phyloP scores from a whole-genome alignment of 1,284 basidiomycete genomes.

The Ganoderma lingzhi region DNA sequence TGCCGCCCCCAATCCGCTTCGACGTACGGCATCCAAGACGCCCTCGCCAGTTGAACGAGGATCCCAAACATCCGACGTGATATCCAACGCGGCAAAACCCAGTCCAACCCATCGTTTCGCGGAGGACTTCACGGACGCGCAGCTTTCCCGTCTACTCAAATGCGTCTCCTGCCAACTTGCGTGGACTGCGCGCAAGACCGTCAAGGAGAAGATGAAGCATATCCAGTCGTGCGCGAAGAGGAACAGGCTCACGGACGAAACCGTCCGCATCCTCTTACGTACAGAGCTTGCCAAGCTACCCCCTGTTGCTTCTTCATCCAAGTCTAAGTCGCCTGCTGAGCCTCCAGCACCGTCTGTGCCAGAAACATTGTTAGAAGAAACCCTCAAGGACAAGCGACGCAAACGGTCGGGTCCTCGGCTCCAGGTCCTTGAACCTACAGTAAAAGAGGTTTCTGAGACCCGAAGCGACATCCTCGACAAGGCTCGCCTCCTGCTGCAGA shows the following conservation, averaged over 20 bases:
- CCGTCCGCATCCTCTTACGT: conserved; percentile 59
- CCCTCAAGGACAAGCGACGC: conserved; percentile 53
- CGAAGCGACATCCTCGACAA: conserved; percentile 61
- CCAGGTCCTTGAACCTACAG: conserved; percentile 51
- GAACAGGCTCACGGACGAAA: conserved; percentile 58
- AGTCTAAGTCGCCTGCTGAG: conserved; percentile 40
- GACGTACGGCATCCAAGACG: conserved; percentile 23
- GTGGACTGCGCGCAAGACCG: conserved; percentile 76
- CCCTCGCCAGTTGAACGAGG: conserved; percentile 17
- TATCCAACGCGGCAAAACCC: not conserved
- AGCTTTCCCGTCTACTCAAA: conserved; percentile 56
- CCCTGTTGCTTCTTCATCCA: conserved; percentile 29
- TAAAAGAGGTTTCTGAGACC: conserved; percentile 56
- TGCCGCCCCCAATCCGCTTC: conserved; percentile 10
- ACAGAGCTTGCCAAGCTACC: conserved; percentile 50
- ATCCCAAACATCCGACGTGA: conserved; percentile 10
- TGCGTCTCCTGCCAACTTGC: conserved; percentile 71
- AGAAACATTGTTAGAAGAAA: conserved; percentile 62
- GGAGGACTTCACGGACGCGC: conserved; percentile 51
- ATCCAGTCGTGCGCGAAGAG: conserved; percentile 74
- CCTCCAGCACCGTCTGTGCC: conserved; percentile 31
- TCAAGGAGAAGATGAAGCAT: conserved; percentile 67
- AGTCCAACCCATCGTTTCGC: conserved; percentile 35
- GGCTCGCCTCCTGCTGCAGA: conserved; percentile 47
- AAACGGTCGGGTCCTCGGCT: conserved; percentile 54